Percentiles rank a stretch among this genome's conserved stretches.
Evolutionary conservation across 345 rosid species (phyloP).

Genomic region (Geranium rotundifolium): DNA sequence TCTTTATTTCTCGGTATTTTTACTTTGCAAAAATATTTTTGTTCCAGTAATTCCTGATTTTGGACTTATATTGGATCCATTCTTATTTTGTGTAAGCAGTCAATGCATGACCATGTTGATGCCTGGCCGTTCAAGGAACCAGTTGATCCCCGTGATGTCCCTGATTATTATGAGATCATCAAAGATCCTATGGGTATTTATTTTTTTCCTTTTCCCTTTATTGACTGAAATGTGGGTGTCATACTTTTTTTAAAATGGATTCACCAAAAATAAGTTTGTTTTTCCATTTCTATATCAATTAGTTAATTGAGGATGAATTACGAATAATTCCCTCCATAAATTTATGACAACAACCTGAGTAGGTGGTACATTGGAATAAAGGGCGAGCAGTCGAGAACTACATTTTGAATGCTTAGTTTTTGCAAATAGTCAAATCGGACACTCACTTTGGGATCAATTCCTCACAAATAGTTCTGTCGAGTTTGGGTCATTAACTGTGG

Average conservation of each 20-base stretch:
- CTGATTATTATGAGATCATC: constrained; percentile 95
- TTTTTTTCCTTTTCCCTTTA: constrained; percentile 1
- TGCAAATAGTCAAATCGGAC: too few relatives aligned
- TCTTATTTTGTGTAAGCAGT: constrained; percentile 29
- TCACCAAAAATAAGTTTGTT: not conserved
- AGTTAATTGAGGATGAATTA: too few relatives aligned
- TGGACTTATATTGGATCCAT: not conserved
- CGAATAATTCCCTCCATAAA: too few relatives aligned
- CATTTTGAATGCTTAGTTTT: too few relatives aligned
- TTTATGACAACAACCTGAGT: too few relatives aligned
- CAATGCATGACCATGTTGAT: constrained; percentile 91
- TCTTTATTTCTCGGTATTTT: not conserved
- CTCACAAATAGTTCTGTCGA: too few relatives aligned
- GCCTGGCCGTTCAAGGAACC: constrained; percentile 99
- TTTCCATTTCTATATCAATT: too few relatives aligned
- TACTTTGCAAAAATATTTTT: not conserved
- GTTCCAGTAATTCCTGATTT: not conserved
- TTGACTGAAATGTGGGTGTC: not conserved
- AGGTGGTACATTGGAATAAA: too few relatives aligned
- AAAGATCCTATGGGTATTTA: constrained; percentile 92
- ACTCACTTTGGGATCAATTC: too few relatives aligned
- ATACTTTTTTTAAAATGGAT: too few relatives aligned
- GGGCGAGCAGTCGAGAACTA: too few relatives aligned
- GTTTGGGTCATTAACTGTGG: too few relatives aligned
- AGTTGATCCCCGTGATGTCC: constrained; percentile 87